Conservation (phyloP, 2,329 filamentous ascomycete genomes). For the Phyllosticta capitalensis region DNA sequence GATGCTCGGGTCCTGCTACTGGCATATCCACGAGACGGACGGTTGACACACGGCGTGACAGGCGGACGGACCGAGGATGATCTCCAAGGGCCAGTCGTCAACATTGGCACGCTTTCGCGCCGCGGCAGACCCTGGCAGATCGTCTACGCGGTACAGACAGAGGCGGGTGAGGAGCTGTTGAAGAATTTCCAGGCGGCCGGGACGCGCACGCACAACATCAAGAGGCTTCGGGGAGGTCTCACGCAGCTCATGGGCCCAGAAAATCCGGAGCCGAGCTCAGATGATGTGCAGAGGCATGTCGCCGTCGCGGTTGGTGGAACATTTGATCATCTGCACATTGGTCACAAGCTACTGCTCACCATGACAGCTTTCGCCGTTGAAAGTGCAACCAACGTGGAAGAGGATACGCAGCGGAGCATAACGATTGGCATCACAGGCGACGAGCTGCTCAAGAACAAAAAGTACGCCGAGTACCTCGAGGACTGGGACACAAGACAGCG, state of each 20-base stretch:
- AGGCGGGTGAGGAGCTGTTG: conserved; percentile 52
- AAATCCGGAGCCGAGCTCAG: conserved; percentile 1
- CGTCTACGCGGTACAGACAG: conserved; percentile 58
- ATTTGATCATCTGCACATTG: conserved; percentile 90
- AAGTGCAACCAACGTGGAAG: conserved; percentile 14
- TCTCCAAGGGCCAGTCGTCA: conserved; percentile 40
- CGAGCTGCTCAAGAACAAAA: conserved; percentile 78
- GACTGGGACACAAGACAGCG: conserved; percentile 67
- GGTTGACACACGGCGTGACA: conserved; percentile 16
- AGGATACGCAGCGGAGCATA: conserved; percentile 42
- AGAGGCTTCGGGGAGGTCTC: conserved; percentile 26
- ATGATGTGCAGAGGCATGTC: conserved; percentile 35
- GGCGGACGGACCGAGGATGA: conserved; percentile 21
- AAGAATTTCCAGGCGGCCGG: conserved; percentile 31
- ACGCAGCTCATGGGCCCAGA: conserved; percentile 18
- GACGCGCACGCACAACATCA: conserved; percentile 24
- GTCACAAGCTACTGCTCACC: conserved; percentile 93
- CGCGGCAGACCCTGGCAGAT: conserved; percentile 50
- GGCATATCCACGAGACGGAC: conserved; percentile 42
- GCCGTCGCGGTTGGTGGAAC: conserved; percentile 81
- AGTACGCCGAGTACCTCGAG: conserved; percentile 71
- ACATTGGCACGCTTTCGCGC: conserved; percentile 38
- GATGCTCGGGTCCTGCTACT: conserved; percentile 68
- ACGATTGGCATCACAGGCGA: conserved; percentile 86
- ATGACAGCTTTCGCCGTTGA: conserved; percentile 66